Conservation (phyloP, 1,284 basidiomycete genomes). For the Phylloporus gajari region DNA sequence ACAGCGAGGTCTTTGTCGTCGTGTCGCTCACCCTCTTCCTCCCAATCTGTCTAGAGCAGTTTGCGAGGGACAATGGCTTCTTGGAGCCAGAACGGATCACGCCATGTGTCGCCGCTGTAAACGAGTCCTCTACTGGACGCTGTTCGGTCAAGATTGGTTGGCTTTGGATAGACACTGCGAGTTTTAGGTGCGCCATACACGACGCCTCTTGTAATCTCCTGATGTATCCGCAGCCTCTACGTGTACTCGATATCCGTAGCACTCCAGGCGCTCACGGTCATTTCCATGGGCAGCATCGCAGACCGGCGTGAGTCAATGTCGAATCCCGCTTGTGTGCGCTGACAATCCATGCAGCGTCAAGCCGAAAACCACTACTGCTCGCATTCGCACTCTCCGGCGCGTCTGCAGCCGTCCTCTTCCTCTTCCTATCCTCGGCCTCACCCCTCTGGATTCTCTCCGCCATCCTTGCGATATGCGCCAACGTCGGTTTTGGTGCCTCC, state of each 20-base stretch:
- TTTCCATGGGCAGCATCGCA: constrained; percentile 89
- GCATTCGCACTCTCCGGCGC: too few species aligned
- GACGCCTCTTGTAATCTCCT: not conserved
- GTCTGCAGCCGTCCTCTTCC: too few species aligned
- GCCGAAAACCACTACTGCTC: too few species aligned
- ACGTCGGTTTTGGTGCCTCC: too few species aligned
- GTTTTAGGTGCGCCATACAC: constrained; percentile 74
- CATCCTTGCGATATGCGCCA: too few species aligned
- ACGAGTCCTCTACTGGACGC: constrained; percentile 49
- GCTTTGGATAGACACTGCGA: constrained; percentile 86
- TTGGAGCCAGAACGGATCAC: constrained; percentile 68
- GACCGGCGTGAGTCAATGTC: constrained; percentile 76
- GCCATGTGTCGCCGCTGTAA: constrained; percentile 54
- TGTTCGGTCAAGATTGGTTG: constrained; percentile 83
- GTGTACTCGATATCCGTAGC: constrained; percentile 87
- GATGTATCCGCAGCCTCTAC: constrained; percentile 70
- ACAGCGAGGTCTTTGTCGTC: constrained; percentile 83
- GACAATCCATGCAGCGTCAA: constrained; percentile 55
- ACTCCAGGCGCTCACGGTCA: constrained; percentile 88
- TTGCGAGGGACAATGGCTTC: constrained; percentile 83
- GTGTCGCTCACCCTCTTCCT: constrained; percentile 84
- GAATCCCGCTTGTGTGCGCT: constrained; percentile 1
- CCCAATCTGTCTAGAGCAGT: constrained; percentile 85
- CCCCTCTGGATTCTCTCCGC: too few species aligned
- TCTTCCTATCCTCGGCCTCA: too few species aligned